A percentile compares a stretch with the other conserved stretches of the same genome.
Evolutionary conservation across 78 protist species (phyloP).

Genomic region (Emiliania huxleyi): DNA sequence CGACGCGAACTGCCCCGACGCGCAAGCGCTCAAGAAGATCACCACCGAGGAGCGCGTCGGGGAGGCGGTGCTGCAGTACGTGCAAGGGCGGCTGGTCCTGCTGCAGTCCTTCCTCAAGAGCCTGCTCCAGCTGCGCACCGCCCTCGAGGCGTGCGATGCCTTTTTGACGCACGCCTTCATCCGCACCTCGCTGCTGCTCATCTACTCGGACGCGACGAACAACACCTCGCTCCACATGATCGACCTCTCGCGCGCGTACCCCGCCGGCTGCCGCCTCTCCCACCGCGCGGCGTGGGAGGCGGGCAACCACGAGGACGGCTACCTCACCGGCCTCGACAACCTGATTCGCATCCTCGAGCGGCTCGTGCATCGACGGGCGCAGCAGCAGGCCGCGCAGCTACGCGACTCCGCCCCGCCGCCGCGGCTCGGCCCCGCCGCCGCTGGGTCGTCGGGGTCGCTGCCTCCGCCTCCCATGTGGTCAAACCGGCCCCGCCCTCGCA

Average conservation of each 20-base stretch:
- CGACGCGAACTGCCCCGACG: background rate
- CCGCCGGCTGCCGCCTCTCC: background rate
- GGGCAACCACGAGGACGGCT: conserved; percentile 6
- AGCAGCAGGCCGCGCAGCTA: no score
- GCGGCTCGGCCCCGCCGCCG: no score
- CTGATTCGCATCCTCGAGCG: background rate
- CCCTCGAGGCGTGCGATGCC: background rate
- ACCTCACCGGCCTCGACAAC: conserved; percentile 1
- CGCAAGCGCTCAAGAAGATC: background rate
- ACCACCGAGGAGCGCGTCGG: background rate
- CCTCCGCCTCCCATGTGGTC: no score
- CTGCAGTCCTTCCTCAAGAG: background rate
- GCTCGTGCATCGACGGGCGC: no score
- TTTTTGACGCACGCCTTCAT: background rate
- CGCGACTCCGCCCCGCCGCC: no score
- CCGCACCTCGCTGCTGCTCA: background rate
- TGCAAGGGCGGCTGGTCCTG: background rate
- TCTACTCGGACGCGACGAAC: background rate
- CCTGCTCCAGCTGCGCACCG: background rate
- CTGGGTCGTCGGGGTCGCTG: no score
- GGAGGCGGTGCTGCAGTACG: background rate
- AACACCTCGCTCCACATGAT: background rate
- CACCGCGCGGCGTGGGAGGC: background rate
- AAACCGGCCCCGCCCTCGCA: no score
- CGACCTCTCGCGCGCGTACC: background rate